Percentiles rank a stretch among this genome's conserved stretches.
Evolutionary conservation across 768 basidiomycete genomes (phyloP).

Genomic region (Podaxis pistillaris): DNA sequence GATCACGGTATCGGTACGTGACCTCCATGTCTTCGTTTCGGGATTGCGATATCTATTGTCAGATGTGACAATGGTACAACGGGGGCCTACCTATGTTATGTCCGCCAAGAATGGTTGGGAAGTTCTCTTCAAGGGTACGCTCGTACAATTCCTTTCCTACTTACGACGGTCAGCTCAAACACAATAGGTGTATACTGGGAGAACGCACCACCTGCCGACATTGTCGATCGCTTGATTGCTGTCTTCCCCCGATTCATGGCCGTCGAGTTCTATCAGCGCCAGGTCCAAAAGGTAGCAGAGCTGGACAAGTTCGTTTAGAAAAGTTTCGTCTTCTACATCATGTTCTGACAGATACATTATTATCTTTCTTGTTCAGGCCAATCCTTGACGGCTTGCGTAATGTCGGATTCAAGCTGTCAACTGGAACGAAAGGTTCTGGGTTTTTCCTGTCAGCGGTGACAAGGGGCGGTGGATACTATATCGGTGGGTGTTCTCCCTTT

Average conservation of each 20-base stretch:
- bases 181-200: conserved; percentile 41
- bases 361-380: conserved; percentile 22
- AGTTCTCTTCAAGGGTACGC: conserved; percentile 25
- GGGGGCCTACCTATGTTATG: conserved; percentile 54
- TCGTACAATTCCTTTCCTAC: too few species aligned
- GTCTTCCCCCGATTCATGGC: conserved; percentile 40
- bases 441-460: conserved; percentile 28
- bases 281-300: conserved; percentile 25
- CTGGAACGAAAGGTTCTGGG: conserved; percentile 39
- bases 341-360: neutral
- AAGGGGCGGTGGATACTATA: conserved; percentile 37
- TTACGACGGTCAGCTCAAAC: neutral
- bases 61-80: conserved; percentile 49
- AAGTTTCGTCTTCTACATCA: too few species aligned
- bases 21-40: conserved; percentile 26
- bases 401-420: conserved; percentile 44
- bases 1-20: conserved; percentile 31
- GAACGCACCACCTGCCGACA: conserved; percentile 43
- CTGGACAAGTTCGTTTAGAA: conserved; percentile 31
- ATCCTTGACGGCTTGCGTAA: conserved; percentile 37
- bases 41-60: conserved; percentile 21
- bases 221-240: conserved; percentile 49
- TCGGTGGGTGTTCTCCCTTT: conserved; percentile 23
- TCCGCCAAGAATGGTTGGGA: conserved; percentile 37
- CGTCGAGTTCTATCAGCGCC: conserved; percentile 22